These are phyloP conservation scores for Hibiscus tridactylites DNA, from an alignment of 345 rosid genomes.

Conservation along the genomic window DNA sequence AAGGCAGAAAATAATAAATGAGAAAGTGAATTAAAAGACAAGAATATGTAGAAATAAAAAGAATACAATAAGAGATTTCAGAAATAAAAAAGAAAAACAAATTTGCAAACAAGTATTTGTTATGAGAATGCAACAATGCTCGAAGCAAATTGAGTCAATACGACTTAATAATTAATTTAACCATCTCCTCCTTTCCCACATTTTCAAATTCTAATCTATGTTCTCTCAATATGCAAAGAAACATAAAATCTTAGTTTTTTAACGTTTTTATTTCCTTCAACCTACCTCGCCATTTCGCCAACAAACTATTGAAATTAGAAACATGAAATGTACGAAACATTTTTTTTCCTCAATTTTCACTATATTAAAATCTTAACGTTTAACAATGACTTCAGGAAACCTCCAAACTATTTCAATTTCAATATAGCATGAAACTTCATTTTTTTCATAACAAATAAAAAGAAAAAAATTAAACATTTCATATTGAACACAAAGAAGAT, in stretches of 20 bases:
- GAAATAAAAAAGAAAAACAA: not conserved
- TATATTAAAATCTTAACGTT: not conserved
- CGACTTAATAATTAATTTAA: not conserved
- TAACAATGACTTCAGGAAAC: not conserved
- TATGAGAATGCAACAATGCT: not conserved
- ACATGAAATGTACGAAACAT: not conserved
- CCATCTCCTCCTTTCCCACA: too few species aligned
- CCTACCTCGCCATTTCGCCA: not conserved
- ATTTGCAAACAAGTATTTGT: not conserved
- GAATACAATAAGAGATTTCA: conserved; percentile 19
- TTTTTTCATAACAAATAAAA: too few species aligned
- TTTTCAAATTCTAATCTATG: not conserved
- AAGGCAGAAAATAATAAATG: conserved; percentile 24
- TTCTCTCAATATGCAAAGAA: not conserved
- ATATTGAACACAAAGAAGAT: too few species aligned
- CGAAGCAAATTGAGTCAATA: not conserved
- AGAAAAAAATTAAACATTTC: not conserved
- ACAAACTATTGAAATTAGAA: not conserved
- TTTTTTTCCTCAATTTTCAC: not conserved
- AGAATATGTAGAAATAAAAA: conserved; percentile 11
- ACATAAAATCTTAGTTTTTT: not conserved
- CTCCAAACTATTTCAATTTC: not conserved
- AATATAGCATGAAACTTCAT: not conserved
- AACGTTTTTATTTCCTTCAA: not conserved
- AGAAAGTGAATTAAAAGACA: conserved; percentile 22